A percentile compares a stretch with the other conserved stretches of the same genome.
Conservation (phyloP, 2,329 filamentous ascomycete species). For the Hypoxylon sp. region DNA sequence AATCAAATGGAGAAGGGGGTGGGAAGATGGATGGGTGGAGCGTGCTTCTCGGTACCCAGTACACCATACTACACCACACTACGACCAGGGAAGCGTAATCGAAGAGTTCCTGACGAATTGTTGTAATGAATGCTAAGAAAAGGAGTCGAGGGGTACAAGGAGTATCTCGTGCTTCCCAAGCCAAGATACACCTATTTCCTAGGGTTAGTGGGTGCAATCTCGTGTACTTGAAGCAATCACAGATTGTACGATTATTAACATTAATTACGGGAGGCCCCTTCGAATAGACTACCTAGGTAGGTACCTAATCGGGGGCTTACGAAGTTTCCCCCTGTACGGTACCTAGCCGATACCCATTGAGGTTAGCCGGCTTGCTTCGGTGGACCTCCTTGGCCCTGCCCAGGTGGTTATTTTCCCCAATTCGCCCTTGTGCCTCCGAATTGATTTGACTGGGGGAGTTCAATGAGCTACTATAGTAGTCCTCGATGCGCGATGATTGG, state of each 20-base stretch:
- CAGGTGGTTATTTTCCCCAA: slow-evolving; percentile 18
- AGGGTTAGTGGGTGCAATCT: neutral
- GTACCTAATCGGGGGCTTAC: slow-evolving; percentile 30
- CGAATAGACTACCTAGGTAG: too few species aligned
- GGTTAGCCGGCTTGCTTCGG: slow-evolving; percentile 23
- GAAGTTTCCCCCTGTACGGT: slow-evolving; percentile 28
- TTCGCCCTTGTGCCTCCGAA: slow-evolving; percentile 31
- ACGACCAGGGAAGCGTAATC: slow-evolving; percentile 10
- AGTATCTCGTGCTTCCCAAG: neutral
- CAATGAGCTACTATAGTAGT: slow-evolving; percentile 35
- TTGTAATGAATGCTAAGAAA: slow-evolving; percentile 27
- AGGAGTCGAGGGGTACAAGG: slow-evolving; percentile 12
- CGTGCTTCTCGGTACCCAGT: slow-evolving; percentile 19
- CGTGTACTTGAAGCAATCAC: slow-evolving; percentile 30
- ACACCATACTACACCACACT: neutral
- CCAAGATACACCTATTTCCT: neutral
- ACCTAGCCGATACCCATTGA: slow-evolving; percentile 35
- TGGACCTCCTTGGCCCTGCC: slow-evolving; percentile 11
- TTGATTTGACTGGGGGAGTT: slow-evolving; percentile 34
- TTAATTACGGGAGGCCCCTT: slow-evolving; percentile 18
- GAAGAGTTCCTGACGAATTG: slow-evolving; percentile 27
- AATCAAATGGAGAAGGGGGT: slow-evolving; percentile 36
- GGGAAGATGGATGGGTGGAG: slow-evolving; percentile 34
- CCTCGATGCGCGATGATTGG: slow-evolving; percentile 24
- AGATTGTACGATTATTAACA: slow-evolving; percentile 28